These are phyloP conservation scores for Puccinia sorghi DNA, from an alignment of 1,284 basidiomycete genomes.

Conservation along the genomic window DNA sequence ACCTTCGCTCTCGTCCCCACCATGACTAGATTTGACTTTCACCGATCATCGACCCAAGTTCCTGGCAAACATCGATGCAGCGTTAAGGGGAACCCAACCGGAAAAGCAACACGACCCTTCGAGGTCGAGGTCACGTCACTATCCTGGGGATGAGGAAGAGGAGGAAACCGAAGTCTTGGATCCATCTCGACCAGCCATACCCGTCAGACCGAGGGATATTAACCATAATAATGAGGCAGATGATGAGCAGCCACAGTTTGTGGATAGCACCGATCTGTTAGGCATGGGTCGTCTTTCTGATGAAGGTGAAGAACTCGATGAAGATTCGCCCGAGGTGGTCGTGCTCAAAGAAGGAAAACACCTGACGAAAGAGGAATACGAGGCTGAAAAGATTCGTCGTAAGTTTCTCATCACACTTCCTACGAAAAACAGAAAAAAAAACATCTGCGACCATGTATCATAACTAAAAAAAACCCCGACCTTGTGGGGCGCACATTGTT, in stretches of 20 bases:
- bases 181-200: slow-evolving; percentile 47
- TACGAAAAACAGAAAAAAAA: background rate
- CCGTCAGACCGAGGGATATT: slow-evolving; percentile 17
- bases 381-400: slow-evolving; percentile 47
- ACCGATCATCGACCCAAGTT: slow-evolving; percentile 47
- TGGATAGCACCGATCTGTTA: slow-evolving; percentile 14
- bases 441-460: background rate
- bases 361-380: slow-evolving; percentile 41
- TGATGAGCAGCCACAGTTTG: slow-evolving; percentile 38
- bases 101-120: background rate
- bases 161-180: slow-evolving; percentile 45
- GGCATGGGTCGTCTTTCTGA: slow-evolving; percentile 35
- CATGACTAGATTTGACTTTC: slow-evolving; percentile 47
- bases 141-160: background rate
- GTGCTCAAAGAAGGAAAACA: slow-evolving; percentile 46
- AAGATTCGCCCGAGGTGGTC: slow-evolving; percentile 35
- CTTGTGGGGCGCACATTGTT: background rate
- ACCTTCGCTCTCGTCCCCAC: slow-evolving; percentile 7
- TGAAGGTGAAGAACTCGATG: slow-evolving; percentile 42
- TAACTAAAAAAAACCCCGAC: no score
- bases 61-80: slow-evolving; percentile 41
- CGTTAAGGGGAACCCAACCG: slow-evolving; percentile 22
- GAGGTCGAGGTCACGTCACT: background rate
- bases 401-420: background rate
- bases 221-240: slow-evolving; percentile 34